Base-by-base conservation (phyloP, 768 basidiomycete species). In the Boletellus emodensis region DNA sequence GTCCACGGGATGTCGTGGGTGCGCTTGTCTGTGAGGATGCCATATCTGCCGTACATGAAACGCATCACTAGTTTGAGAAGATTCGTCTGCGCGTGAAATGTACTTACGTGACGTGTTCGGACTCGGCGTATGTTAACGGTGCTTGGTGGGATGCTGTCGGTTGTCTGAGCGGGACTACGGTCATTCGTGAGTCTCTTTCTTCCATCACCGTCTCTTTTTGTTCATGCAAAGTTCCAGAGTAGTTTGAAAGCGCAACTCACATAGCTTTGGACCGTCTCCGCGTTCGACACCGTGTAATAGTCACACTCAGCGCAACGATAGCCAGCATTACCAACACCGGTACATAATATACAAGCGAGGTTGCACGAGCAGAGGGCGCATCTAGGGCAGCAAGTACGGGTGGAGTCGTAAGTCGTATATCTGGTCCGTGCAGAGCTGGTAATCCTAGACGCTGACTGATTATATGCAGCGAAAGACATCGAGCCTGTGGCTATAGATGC, bases 11-110 rank as follows among this genome's bases (percentile, higher is more conserved):
- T 30, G 30, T 30, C 7, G 30, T 11, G 11, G 30, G 30, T 30
- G 11, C 30, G 32, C 49, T 52, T n/a, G 48, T 60, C 32, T 37
- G 53, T 12, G 53, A 63, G 40, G 55, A 50, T 22, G n/a, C 49
- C 6, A 26, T 26, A 7, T 44, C 32, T 42, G 32, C 42, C 40
- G 40, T 61, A 49, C 34, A 43, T 46, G 48, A 64, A 64, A 20
- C 20, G 20, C 41, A 5, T 47, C 15, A 14, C 54, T 58, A 20
- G 37, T 56, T 28, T 55, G 44, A 42, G 47, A 46, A 20, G 49
- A 58, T 41, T 55, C 40, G 22, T 48, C 55, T 38, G 39, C 22
- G 24, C 33, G 39, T 8, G 49, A 52, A 26, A 41, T 7, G 24
- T 28, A 26, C n/a, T n/a, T n/a, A n/a, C 5, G 44, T 22, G n/a